These are phyloP conservation scores for Nicotiana otophora DNA, from an alignment of 257 asterid genomes.

Conservation along the genomic window DNA sequence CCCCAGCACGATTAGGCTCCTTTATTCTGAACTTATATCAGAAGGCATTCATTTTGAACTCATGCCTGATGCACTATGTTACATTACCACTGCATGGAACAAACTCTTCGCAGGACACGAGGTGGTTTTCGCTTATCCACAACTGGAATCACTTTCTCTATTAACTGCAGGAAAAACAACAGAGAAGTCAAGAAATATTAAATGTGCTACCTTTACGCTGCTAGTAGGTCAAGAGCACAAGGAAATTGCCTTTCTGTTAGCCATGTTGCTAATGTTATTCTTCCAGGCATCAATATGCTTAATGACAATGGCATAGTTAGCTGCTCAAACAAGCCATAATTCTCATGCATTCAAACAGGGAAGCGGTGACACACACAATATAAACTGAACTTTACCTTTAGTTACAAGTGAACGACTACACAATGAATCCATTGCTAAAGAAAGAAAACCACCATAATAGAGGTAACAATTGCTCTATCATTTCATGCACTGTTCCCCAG, in stretches of 20 bases:
- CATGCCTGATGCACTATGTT: background rate
- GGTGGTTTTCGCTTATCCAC: slow-evolving; percentile 61
- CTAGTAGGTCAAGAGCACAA: background rate
- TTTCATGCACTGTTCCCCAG: background rate
- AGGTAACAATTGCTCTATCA: background rate
- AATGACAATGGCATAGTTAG: background rate
- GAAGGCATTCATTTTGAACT: slow-evolving; percentile 18
- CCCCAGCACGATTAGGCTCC: background rate
- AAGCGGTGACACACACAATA: background rate
- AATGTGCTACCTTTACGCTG: background rate
- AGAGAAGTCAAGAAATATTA: background rate
- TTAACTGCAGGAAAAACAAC: slow-evolving; percentile 42
- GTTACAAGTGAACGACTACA: background rate
- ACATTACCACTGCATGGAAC: slow-evolving; percentile 47
- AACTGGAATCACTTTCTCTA: slow-evolving; percentile 77
- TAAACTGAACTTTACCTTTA: background rate
- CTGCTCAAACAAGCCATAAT: background rate
- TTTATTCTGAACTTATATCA: background rate
- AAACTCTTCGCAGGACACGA: slow-evolving; percentile 40
- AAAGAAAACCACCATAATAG: background rate
- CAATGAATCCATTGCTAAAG: background rate
- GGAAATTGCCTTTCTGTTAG: background rate
- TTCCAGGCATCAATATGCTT: background rate
- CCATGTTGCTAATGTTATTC: background rate
- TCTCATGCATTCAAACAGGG: background rate